phyloP scores from a whole-genome alignment of 108 stramenopile species.

The Nitzschia sp. region DNA sequence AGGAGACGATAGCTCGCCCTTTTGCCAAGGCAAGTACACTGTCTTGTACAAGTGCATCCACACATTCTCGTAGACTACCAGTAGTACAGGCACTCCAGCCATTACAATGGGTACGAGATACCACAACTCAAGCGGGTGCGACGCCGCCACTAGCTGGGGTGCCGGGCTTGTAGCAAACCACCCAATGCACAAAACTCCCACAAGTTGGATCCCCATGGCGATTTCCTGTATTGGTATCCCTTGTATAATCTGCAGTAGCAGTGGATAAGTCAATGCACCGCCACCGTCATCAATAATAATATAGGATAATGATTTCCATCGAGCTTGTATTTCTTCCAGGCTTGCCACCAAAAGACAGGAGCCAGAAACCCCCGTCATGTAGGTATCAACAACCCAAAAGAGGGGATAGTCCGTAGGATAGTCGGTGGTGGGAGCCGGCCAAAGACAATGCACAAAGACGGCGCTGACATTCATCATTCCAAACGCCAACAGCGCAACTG shows the following conservation, averaged over 20 bases:
- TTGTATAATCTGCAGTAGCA: background rate
- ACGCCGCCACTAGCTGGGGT: background rate
- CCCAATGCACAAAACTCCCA: background rate
- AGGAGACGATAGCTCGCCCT: background rate
- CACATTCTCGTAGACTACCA: background rate
- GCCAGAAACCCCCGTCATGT: conserved; percentile 16
- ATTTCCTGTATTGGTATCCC: background rate
- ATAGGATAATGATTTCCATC: too few species aligned
- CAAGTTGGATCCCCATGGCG: background rate
- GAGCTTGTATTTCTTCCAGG: background rate
- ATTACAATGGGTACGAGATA: conserved; percentile 3
- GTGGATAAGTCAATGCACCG: background rate
- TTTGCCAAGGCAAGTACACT: background rate
- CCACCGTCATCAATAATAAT: too few species aligned
- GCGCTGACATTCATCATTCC: conserved; percentile 18
- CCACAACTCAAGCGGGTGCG: conserved; percentile 9
- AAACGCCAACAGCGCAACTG: conserved; percentile 3
- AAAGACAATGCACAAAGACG: conserved; percentile 9
- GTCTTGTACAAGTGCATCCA: background rate
- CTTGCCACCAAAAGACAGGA: background rate
- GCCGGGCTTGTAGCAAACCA: background rate
- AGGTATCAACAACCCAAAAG: conserved; percentile 10
- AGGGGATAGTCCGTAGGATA: conserved; percentile 17
- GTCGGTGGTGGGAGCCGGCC: background rate
- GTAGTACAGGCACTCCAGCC: background rate